Percentiles rank a stretch among this genome's conserved stretches.
Evolutionary conservation across 306 rosid species (phyloP).

Genomic region (Malus orientalis): DNA sequence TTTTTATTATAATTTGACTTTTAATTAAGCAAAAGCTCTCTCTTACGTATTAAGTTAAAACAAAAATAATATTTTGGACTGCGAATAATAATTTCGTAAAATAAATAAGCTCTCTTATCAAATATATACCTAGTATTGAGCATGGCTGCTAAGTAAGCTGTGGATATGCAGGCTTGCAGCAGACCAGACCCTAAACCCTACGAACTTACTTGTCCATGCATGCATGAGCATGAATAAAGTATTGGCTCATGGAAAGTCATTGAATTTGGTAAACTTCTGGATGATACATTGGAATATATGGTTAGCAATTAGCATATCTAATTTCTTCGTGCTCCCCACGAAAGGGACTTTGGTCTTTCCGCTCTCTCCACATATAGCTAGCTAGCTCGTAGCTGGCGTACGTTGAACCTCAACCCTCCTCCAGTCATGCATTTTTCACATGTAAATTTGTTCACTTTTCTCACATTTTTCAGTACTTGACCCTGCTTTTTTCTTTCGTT

Average conservation of each 20-base stretch:
- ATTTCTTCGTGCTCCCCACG: constrained; percentile 6
- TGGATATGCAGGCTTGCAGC: too few species aligned
- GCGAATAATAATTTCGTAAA: too few species aligned
- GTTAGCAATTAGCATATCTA: background rate
- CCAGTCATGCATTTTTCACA: background rate
- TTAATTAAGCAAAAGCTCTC: background rate
- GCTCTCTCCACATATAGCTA: background rate
- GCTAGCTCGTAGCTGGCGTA: background rate
- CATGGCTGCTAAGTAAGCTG: too few species aligned
- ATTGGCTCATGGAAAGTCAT: background rate
- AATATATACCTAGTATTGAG: background rate
- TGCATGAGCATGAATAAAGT: background rate
- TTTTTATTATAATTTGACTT: too few species aligned
- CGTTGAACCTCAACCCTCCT: background rate
- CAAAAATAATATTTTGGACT: too few species aligned
- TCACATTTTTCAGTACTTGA: background rate
- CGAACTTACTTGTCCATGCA: background rate
- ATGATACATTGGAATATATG: background rate
- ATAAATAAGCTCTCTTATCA: background rate
- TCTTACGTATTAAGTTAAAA: too few species aligned
- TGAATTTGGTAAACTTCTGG: background rate
- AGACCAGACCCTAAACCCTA: too few species aligned
- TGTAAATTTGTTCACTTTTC: background rate
- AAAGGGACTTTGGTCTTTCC: constrained; percentile 3
- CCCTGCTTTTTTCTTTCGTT: too few species aligned